Conservation (phyloP, 2,329 filamentous ascomycete species). For the Cryphonectria radicalis region DNA sequence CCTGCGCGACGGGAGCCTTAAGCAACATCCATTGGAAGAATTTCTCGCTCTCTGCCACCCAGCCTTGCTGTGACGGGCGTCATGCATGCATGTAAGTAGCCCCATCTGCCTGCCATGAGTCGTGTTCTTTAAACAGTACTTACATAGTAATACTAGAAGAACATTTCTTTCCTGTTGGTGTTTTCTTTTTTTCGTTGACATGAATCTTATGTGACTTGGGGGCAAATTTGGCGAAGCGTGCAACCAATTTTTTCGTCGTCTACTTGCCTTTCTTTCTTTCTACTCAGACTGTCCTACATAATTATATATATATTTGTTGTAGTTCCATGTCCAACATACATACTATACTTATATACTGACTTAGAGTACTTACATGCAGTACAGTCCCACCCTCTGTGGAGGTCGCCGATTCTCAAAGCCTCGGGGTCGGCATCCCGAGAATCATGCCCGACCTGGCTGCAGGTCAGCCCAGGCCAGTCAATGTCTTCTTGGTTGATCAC, state of each 20-base stretch:
- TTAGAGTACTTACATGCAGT: not conserved
- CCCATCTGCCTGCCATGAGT: slow-evolving; percentile 4
- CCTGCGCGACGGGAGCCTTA: not conserved
- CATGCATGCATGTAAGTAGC: not conserved
- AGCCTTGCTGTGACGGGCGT: not conserved
- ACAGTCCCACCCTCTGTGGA: not conserved
- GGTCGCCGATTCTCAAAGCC: not conserved
- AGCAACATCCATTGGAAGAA: not conserved
- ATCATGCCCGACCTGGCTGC: slow-evolving; percentile 2
- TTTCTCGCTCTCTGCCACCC: not conserved
- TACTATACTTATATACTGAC: not conserved
- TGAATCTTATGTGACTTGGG: not conserved
- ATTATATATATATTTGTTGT: not conserved
- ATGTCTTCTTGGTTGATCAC: not conserved
- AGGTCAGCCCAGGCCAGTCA: not conserved
- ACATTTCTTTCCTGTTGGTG: not conserved
- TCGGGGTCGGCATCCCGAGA: slow-evolving; percentile 9
- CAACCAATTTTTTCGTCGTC: too few species aligned
- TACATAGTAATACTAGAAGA: slow-evolving; percentile 22
- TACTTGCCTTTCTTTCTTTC: too few species aligned
- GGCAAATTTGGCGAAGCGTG: too few species aligned
- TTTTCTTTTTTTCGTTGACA: not conserved
- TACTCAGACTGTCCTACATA: too few species aligned
- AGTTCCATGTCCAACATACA: not conserved
- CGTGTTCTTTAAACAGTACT: not conserved